These are phyloP conservation scores for Syzygium aqueum DNA, from an alignment of 345 rosid species.

Conservation along the genomic window DNA sequence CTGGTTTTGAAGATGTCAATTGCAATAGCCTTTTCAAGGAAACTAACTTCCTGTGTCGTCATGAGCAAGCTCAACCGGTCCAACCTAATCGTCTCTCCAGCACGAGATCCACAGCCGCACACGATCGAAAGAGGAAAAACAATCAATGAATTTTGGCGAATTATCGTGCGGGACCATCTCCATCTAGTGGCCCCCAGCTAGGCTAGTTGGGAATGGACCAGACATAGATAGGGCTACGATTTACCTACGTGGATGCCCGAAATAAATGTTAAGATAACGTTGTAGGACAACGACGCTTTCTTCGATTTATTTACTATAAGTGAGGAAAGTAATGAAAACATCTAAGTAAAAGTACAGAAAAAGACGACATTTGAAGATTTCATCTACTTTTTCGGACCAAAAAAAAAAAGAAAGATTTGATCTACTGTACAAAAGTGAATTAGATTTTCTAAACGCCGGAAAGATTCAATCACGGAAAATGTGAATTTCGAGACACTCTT, in stretches of 20 bases:
- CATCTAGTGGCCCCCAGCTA: background rate
- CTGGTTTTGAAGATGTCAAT: background rate
- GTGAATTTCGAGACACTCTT: background rate
- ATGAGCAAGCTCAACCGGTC: background rate
- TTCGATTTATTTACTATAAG: background rate
- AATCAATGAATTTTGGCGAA: background rate
- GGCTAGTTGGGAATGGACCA: background rate
- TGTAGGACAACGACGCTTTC: background rate
- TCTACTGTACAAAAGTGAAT: background rate
- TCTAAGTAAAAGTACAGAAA: background rate
- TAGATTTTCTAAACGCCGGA: background rate
- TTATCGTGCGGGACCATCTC: background rate
- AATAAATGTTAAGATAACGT: background rate
- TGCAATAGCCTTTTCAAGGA: background rate
- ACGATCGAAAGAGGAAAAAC: background rate
- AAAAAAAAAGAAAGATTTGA: background rate
- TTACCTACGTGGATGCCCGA: background rate
- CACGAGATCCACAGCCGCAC: background rate
- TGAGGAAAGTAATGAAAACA: background rate
- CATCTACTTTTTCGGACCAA: background rate
- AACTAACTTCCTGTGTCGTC: background rate
- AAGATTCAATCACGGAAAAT: background rate
- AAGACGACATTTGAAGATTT: background rate
- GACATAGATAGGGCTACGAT: background rate
- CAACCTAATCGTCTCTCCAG: background rate